Evolutionary conservation across 345 rosid genomes (phyloP).

Genomic region (Ricinus communis): DNA sequence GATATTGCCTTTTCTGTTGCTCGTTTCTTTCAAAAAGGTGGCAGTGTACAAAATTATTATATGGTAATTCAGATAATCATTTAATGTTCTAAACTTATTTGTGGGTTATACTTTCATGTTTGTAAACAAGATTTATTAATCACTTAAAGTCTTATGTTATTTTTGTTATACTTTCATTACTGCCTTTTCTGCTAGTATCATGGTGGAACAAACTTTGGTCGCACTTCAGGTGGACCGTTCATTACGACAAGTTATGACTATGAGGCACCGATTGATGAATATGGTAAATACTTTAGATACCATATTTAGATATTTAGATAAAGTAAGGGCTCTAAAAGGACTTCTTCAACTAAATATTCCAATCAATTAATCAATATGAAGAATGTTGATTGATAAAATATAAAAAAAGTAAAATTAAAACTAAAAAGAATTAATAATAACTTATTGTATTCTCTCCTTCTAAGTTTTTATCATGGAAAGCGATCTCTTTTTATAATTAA

Average conservation of each 20-base stretch:
- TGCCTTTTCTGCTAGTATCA: conserved; percentile 57
- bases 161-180: not conserved
- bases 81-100: not conserved
- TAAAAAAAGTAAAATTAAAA: too few species aligned
- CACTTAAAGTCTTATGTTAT: not conserved
- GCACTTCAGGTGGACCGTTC: conserved; percentile 93
- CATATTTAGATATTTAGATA: too few species aligned
- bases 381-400: too few species aligned
- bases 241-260: conserved; percentile 97
- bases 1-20: conserved; percentile 88
- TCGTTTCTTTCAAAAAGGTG: conserved; percentile 90
- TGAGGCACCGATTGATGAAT: conserved; percentile 98
- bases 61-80: conserved; percentile 54
- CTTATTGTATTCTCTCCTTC: conserved; percentile 2
- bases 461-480: not conserved
- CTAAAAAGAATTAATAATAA: too few species aligned
- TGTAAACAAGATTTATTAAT: not conserved
- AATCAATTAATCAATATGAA: too few species aligned
- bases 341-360: too few species aligned
- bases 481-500: not conserved
- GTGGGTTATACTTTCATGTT: not conserved
- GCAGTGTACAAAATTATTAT: conserved; percentile 83
- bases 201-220: conserved; percentile 97
- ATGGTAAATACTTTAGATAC: conserved; percentile 51
- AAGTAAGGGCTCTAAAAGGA: too few species aligned